phyloP scores from a whole-genome alignment of 371 early-diverging fungal species.

The Batkoa obscura region DNA sequence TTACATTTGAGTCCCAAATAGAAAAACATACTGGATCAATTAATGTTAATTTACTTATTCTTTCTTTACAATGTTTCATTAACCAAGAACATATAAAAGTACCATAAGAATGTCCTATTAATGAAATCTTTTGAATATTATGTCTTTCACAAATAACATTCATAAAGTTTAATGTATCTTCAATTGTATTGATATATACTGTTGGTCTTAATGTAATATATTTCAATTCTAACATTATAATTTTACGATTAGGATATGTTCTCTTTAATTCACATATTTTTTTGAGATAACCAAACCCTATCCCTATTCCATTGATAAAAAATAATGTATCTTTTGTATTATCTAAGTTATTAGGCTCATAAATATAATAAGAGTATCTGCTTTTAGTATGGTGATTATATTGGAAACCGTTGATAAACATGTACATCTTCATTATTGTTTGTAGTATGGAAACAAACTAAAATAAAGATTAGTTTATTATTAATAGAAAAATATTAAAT shows the following conservation, averaged over 20 bases:
- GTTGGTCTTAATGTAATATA: background rate
- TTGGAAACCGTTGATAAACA: background rate
- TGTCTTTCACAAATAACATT: background rate
- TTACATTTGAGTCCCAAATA: background rate
- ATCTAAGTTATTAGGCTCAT: background rate
- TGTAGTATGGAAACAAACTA: no score
- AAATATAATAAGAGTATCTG: background rate
- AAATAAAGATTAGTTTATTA: no score
- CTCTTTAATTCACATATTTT: background rate
- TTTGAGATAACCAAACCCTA: background rate
- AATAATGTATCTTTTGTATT: background rate
- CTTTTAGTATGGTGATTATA: background rate
- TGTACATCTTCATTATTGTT: background rate
- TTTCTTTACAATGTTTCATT: background rate
- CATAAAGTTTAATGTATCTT: background rate
- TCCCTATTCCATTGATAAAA: background rate
- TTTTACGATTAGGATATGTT: background rate
- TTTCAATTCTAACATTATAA: background rate
- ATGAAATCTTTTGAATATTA: background rate
- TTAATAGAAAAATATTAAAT: no score
- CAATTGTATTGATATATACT: background rate
- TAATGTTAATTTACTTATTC: background rate
- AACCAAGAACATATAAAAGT: background rate
- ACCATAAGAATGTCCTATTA: background rate
- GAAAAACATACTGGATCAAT: slow-evolving; percentile 2